A percentile compares a stretch with the other conserved stretches of the same genome.
Conservation (phyloP, 2,329 filamentous ascomycete genomes). For the Alternaria sp. region DNA sequence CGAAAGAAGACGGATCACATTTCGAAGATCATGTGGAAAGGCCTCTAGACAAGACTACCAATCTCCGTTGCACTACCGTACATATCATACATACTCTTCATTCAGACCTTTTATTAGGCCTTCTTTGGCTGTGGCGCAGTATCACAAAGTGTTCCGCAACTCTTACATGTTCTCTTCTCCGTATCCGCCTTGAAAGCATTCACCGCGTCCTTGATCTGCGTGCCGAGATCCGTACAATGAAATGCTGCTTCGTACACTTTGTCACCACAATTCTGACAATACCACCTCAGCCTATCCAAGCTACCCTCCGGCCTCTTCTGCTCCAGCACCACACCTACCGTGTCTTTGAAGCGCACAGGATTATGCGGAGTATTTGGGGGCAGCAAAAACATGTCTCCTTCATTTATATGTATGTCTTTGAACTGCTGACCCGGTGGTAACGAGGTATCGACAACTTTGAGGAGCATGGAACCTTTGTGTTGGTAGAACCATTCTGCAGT, state of each 20-base stretch:
- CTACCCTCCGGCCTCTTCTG: conserved; percentile 75
- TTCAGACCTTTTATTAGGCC: conserved; percentile 7
- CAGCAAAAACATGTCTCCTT: conserved; percentile 93
- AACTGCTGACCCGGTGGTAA: conserved; percentile 61
- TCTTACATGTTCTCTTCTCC: conserved; percentile 75
- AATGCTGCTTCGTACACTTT: conserved; percentile 88
- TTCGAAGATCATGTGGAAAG: conserved; percentile 83
- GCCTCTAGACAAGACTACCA: conserved; percentile 59
- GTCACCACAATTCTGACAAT: conserved; percentile 75
- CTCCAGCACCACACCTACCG: conserved; percentile 93
- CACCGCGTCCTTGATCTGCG: conserved; percentile 92
- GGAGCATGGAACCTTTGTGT: conserved; percentile 89
- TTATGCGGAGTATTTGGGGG: conserved; percentile 97
- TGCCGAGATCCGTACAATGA: conserved; percentile 87
- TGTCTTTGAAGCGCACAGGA: conserved; percentile 90
- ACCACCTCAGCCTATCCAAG: conserved; percentile 87
- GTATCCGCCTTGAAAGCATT: conserved; percentile 78
- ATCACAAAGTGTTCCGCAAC: conserved; percentile 79
- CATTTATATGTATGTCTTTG: conserved; percentile 85
- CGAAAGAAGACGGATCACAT: conserved; percentile 93
- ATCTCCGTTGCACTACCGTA: conserved; percentile 1
- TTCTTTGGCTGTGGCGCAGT: conserved; percentile 63
- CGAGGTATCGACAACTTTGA: conserved; percentile 80
- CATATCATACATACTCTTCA: conserved; percentile 18
- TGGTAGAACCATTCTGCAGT: conserved; percentile 99